Evolutionary conservation across 2,329 filamentous ascomycete genomes (phyloP), one percentile per base, ranked within the genome.

Genomic region (Diaporthe citrichinensis): DNA sequence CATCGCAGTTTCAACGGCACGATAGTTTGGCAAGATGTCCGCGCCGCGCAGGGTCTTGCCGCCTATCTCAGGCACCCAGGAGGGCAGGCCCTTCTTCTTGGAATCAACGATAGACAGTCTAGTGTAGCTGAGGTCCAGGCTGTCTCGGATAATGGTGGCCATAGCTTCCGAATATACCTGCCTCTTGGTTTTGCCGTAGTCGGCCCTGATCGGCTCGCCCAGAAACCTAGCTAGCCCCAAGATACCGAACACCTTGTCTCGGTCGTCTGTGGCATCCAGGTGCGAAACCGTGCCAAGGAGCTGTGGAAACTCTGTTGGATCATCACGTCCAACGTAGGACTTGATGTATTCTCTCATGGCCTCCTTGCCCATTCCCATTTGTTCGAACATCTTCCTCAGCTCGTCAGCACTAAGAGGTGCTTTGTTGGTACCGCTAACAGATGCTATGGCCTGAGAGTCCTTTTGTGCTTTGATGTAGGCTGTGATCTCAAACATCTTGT

Each of bases 151-250:
- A 20, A 73, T 49, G n/a, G 31, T n/a, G 2, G 58, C 58, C 44
- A 73, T 65, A 4, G 71, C 71, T 34, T 73, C n/a, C 20, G 71
- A 65, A 49, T 65, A 73, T 4, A 55, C 57, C n/a, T 65, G 28
- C 14, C 57, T 36, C 31, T 53, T 51, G 8, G 58, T 62, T 15
- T 41, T 53, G n/a, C 6, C 12, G 71, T 73, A 73, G 34, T 73
- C 58, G 4, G 58, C 57, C 34, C 31, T 12, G 15, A 73, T 73
- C 5, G 71, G 57, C 46, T 53, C 25, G 3, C 31, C 49, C 2
- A 17, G 9, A 28, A 73, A 73, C 9, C 23, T 61, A 1, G 57
- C 44, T 14, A 73, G 4, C 7, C 71, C 71, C 4, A 73, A 46
- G n/a, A 73, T 39, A 0, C 71, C 71, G 20, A 55, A 73, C 23